Base-by-base conservation (phyloP, 306 rosid genomes). In the Cucumis melo region DNA sequence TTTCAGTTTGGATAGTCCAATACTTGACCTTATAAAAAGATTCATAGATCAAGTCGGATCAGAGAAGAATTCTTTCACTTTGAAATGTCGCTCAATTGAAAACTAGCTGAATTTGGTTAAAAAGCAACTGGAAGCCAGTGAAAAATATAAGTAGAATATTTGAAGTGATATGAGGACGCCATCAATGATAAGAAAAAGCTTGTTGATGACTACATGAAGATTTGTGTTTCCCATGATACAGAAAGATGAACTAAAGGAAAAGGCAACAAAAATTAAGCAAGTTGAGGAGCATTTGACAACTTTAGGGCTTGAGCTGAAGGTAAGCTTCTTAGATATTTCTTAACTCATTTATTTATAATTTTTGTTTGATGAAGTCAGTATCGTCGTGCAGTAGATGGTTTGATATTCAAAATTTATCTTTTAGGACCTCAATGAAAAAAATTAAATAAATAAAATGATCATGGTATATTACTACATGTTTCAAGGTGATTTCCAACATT, bases 151-250 rank as follows among this genome's bases (percentile, higher is more conserved):
- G 82, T 84, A 90, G 91, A 92, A 79, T 92, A 92, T 84, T 75
- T 89, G 61, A 95, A 85, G 81, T 91, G 98, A 32, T 90, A 90
- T 46, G 96, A 92, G 84, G 93, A 89, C 79, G 96, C 99, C 38
- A 72, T 90, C 71, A 84, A 90, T 38, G 99, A 92, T 79, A 91
- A 92, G 88, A 90, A 92, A 78, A 85, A 83, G 85, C 83, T 92
- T 42, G 86, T 89, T n/a, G 98, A 90, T 84, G 97, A 92, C 44
- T 95, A 92, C 79, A 89, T 81, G 92, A 80, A 81, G 99, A 95
- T 51, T 5, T 51, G 2, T 51, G 6, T 51, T 16, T 16, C n/a
- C n/a, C 56, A 5, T 5, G 60, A 58, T 82, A 83, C 87, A 93
- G 98, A 97, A 93, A 46, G 91, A 87, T 3, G 93, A 93, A 85